Base-by-base conservation (phyloP, 2,329 filamentous ascomycete species). In the Sphaerulina musiva region DNA sequence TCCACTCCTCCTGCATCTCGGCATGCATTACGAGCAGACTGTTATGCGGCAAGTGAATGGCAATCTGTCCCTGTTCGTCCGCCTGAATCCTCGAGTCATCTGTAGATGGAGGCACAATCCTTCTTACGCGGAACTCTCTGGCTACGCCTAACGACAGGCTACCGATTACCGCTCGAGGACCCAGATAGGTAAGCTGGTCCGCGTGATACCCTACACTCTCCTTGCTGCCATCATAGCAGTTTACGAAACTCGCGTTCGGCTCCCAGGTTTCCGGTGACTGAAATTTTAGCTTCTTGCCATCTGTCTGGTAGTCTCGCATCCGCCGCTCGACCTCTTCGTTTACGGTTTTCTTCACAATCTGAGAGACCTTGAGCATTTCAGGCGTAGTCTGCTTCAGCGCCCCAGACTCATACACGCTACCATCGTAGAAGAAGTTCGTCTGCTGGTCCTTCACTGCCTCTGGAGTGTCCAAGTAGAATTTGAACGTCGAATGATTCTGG, bases 1-100 rank as follows among this genome's bases (percentile, higher is more conserved):
- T 97, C 90, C 90, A 97, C 67, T 87, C 85, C 67, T 97, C 92
- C 67, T 97, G 92, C 89, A 95, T 97, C 68, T 95, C 89, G 0
- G 92, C 91, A 66, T 97, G 91, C 93, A 98, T 97, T 8, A 97
- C 78, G 0, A 98, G 78, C 0, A 97, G 79, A 0, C 89, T 95
- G 69, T 97, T 97, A 70, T 97, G 93, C 0, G 92, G 92, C 0
- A 97, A 81, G 63, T 96, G 89, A 42, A 97, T 93, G 1, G 89
- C 84, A 55, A 97, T 92, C 68, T 95, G 91, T 3, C 91, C 92
- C 65, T 87, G 82, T 0, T 80, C 78, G 59, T 93, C 85, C 1
- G 80, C 74, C 34, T 46, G 42, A 10, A 66, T 66, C 8, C 66
- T 66, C 49, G 72, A 62, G 12, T 55, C 64, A 31, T 75, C 73